Base-by-base conservation (phyloP, 345 rosid genomes). In the Boechera stricta region DNA sequence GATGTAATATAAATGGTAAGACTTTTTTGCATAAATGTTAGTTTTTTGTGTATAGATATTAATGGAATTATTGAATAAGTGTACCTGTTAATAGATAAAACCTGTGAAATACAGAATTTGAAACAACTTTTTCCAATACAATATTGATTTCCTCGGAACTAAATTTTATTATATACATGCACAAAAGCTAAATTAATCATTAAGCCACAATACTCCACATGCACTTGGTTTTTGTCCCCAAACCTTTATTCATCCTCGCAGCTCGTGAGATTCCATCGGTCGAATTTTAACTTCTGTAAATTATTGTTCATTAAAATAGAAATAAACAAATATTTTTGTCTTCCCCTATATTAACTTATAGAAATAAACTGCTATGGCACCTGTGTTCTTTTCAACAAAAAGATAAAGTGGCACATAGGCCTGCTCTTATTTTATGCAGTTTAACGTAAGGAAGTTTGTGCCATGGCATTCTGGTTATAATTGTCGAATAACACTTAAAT, bases 251-350 rank as follows among this genome's bases (percentile, higher is more conserved):
- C 63, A 15, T 51, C 77, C 81, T 78, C 77, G 67, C 66, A 47
- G n/a, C 24, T 72, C 73, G 81, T 58, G 63, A 78, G 73, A 78
- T 78, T 78, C 81, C 81, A 72, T 72, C 69, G 63, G 62, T 78
- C 38, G 61, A 71, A 58, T 64, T 69, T 15, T 12, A 16, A 60
- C n/a, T 65, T 72, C 54, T 8, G 10, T 38, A 77, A 33, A 42
- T 33, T 56, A 18, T 63, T 71, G 65, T 64, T 42, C 62, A 63
- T 54, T 2, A 18, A 56, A 26, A 26, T 7, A 56, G 6, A 63
- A 28, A 36, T 28, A 44, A 21, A 45, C 10, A 28, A 36, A 77
- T 21, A 54, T 55, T 75, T 48, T 38, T 47, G 59, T 63, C 45
- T 55, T 13, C 26, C 28, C 28, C 16, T 31, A 28, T n/a, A 26